Conservation (phyloP, 805 yeast genomes). For the Lachancea mirantina region DNA sequence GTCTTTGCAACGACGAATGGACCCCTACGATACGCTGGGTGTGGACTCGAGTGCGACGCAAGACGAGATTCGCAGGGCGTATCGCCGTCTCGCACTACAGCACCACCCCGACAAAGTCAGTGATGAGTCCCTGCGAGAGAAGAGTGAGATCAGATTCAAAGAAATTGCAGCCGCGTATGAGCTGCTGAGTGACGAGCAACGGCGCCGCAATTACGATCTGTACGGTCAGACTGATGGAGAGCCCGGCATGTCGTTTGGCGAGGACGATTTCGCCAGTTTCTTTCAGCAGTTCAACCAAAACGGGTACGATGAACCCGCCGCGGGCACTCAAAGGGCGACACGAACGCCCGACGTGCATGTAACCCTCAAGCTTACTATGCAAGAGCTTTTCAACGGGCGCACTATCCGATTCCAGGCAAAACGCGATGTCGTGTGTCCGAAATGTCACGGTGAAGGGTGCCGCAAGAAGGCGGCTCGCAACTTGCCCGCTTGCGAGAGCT, state of each 20-base stretch:
- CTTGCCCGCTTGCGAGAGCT: conserved; percentile 54
- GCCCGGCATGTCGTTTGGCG: conserved; percentile 40
- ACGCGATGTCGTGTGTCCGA: conserved; percentile 62
- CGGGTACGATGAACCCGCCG: conserved; percentile 8
- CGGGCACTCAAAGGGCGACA: no score
- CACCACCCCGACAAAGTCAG: conserved; percentile 87
- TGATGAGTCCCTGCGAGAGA: conserved; percentile 53
- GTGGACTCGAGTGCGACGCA: conserved; percentile 57
- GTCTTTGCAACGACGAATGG: no score
- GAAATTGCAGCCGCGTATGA: conserved; percentile 85
- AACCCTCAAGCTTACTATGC: conserved; percentile 56
- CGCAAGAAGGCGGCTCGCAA: conserved; percentile 21
- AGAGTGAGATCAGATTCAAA: conserved; percentile 74
- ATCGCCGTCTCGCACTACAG: conserved; percentile 71
- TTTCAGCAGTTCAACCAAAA: conserved; percentile 30
- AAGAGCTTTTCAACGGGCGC: conserved; percentile 76
- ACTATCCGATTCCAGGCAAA: conserved; percentile 64
- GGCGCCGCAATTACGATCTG: conserved; percentile 51
- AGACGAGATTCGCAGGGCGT: conserved; percentile 74
- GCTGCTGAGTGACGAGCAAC: conserved; percentile 61
- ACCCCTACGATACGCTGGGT: conserved; percentile 59
- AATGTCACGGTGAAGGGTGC: conserved; percentile 75
- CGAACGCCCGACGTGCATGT: conserved; percentile 63
- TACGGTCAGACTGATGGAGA: conserved; percentile 38
- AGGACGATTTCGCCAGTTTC: conserved; percentile 74